A percentile compares a stretch with the other conserved stretches of the same genome.
Evolutionary conservation across 139 green algal species (phyloP).

Genomic region (Coccomyxa sp.): DNA sequence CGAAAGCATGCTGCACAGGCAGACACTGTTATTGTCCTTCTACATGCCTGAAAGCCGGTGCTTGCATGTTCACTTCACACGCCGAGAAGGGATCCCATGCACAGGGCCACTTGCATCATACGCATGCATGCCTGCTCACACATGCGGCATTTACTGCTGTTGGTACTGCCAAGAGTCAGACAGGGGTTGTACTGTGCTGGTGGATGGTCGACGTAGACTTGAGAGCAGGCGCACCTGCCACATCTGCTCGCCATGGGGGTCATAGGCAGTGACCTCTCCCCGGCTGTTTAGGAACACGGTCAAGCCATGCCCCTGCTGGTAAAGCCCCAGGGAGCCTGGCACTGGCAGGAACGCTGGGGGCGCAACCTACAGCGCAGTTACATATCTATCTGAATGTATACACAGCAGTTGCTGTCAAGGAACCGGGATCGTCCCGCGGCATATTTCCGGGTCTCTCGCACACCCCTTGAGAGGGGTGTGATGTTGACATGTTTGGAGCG

Average conservation of each 20-base stretch:
- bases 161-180: too few species aligned
- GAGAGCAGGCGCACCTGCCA: conserved; percentile 73
- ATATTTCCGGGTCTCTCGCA: too few species aligned
- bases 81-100: neutral
- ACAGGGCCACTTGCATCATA: neutral
- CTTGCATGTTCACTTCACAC: neutral
- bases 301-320: conserved; percentile 34
- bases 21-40: neutral
- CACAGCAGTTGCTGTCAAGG: neutral
- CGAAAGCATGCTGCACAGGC: conserved; percentile 7
- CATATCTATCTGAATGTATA: conserved; percentile 1
- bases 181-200: too few species aligned
- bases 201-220: neutral
- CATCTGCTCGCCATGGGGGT: conserved; percentile 34
- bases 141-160: neutral
- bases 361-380: conserved; percentile 58
- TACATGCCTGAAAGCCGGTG: neutral
- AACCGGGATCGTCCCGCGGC: neutral
- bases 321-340: conserved; percentile 41
- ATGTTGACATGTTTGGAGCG: too few species aligned
- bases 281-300: conserved; percentile 71
- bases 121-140: neutral
- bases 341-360: conserved; percentile 73
- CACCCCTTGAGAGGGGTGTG: too few species aligned
- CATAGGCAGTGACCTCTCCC: conserved; percentile 73